Evolutionary conservation across 139 green algal genomes (phyloP), one percentile per base, ranked within the genome.

Genomic region (Bryopsis sp.): DNA sequence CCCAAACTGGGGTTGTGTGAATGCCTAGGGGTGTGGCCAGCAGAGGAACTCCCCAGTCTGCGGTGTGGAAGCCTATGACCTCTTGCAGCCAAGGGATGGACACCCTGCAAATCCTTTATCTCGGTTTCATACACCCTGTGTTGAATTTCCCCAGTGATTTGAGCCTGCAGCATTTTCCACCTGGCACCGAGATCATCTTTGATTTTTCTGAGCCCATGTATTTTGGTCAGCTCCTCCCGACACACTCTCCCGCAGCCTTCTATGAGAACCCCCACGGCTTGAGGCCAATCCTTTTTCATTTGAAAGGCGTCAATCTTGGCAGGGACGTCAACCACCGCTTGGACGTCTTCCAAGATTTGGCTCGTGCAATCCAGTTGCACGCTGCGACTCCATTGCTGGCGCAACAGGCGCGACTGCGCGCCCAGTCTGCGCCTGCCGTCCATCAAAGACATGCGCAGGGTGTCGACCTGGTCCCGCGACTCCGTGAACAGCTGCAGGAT

Each of bases 401-500:
- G 77, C 66, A 94, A 66, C 59, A 64, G 72, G 11, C 76, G 70
- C 0, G 81, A 82, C 37, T 91, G 79, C 1, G 79, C 69, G 4
- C 68, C 76, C 32, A 95, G 74, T 70, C 84, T 84, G 50, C 78
- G 72, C 58, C 60, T 75, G 0, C 78, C 71, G 24, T 88, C 75
- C 35, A 79, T 75, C 37, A 93, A 72, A 0, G 77, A 74, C 32
- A 66, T 65, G 43, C 83, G 78, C 36, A 95, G 62, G 0, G 68
- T 76, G 29, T 79, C 77, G 34, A 84, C 79, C 78, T 93, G 83
- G 29, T 84, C 63, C 64, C 84, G 85, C 0, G 84, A 73, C 1
- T 91, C 81, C 6, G 73, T 50, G 70, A 95, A 95, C 5, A 93
- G 81, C 35, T 80, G 69, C 72, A 95, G 77, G 64, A 95, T 95